Percentiles rank a stretch among this genome's conserved stretches.
These are phyloP conservation scores for Wickerhamomyces rabaulensis DNA, from an alignment of 805 yeast genomes.

Conservation along the genomic window DNA sequence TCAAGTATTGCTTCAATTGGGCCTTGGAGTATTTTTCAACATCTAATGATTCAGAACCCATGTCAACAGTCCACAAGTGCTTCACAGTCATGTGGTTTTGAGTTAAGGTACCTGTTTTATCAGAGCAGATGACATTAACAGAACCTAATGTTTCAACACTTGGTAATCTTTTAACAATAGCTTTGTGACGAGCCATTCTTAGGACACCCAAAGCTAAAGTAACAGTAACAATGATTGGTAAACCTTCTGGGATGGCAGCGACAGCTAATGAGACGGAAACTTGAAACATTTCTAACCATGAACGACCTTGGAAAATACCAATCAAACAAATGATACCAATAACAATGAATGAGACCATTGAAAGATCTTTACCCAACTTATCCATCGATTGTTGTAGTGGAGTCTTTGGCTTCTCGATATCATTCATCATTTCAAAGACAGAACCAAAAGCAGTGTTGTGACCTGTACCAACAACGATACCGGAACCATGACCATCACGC, in stretches of 20 bases:
- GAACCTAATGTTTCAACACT: conserved; percentile 94
- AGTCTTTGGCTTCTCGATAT: conserved; percentile 95
- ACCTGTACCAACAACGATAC: conserved; percentile 90
- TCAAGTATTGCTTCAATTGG: conserved; percentile 37
- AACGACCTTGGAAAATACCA: conserved; percentile 87
- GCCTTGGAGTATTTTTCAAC: conserved; percentile 42
- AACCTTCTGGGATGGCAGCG: conserved; percentile 98
- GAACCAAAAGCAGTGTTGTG: conserved; percentile 87
- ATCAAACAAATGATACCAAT: conserved; percentile 89
- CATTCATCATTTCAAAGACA: conserved; percentile 92
- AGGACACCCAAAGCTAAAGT: conserved; percentile 94
- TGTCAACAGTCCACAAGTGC: conserved; percentile 74
- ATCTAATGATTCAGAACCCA: conserved; percentile 32
- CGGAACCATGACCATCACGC: conserved; percentile 92
- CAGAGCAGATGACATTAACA: conserved; percentile 89
- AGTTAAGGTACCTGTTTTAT: conserved; percentile 87
- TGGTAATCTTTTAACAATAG: conserved; percentile 90
- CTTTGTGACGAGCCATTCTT: conserved; percentile 92
- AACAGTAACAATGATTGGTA: conserved; percentile 96
- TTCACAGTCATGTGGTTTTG: conserved; percentile 89
- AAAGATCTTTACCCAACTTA: conserved; percentile 85
- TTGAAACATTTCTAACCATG: conserved; percentile 97
- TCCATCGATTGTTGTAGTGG: conserved; percentile 97
- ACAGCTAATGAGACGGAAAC: conserved; percentile 96
- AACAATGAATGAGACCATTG: conserved; percentile 75